phyloP scores from a whole-genome alignment of 2,329 filamentous ascomycete genomes.

The Fusarium solani-melongenae region DNA sequence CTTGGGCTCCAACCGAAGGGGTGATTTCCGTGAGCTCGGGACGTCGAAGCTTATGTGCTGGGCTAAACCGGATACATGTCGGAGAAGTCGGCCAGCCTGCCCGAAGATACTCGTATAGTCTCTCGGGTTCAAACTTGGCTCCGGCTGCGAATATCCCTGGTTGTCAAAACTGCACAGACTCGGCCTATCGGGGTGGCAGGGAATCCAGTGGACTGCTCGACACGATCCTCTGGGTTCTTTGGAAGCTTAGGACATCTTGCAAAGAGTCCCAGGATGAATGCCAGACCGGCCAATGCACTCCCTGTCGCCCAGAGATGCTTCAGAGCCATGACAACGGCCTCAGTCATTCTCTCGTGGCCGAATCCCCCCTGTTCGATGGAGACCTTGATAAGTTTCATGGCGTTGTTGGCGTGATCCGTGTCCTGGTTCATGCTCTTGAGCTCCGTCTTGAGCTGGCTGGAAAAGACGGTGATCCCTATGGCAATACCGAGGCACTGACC shows the following conservation, averaged over 20 bases:
- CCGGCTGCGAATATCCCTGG: not conserved
- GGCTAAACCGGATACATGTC: not conserved
- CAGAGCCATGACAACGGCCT: constrained; percentile 30
- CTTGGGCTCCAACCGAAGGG: constrained; percentile 15
- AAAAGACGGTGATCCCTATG: constrained; percentile 41
- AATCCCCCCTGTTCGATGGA: constrained; percentile 28
- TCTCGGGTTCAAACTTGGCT: constrained; percentile 3
- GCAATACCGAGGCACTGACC: constrained; percentile 45
- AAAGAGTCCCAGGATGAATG: constrained; percentile 32
- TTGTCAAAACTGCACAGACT: constrained; percentile 15
- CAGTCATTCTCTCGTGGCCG: constrained; percentile 8
- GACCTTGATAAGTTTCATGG: constrained; percentile 37
- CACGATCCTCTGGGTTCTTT: constrained; percentile 6
- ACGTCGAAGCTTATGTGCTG: constrained; percentile 3
- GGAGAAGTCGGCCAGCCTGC: constrained; percentile 4
- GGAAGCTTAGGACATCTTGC: constrained; percentile 35
- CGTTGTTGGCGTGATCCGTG: constrained; percentile 20
- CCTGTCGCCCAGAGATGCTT: constrained; percentile 36
- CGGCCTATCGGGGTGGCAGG: constrained; percentile 21
- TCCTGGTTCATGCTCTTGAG: constrained; percentile 19
- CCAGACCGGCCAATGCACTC: constrained; percentile 31
- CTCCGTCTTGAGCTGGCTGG: constrained; percentile 28
- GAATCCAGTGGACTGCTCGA: constrained; percentile 1
- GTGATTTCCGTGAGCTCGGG: constrained; percentile 19
- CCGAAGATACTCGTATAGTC: not conserved